These are phyloP conservation scores for Talaromyces ruber DNA, from an alignment of 495 filamentous ascomycete species.

Conservation along the genomic window DNA sequence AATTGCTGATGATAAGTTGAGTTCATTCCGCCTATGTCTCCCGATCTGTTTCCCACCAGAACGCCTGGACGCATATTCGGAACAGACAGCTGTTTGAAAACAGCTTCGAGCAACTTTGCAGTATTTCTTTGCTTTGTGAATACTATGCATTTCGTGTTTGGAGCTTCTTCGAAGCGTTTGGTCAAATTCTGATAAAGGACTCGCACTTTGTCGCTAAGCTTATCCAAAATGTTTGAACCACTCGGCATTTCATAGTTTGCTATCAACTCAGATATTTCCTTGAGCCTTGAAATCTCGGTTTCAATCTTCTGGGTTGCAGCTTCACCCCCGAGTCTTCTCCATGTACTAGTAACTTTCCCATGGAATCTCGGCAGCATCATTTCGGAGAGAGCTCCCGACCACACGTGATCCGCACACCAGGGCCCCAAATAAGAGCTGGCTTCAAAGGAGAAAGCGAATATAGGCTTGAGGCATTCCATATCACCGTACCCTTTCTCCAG, in stretches of 20 bases:
- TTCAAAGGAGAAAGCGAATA: constrained; percentile 48
- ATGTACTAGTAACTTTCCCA: constrained; percentile 41
- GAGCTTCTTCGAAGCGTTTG: constrained; percentile 45
- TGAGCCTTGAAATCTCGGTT: constrained; percentile 43
- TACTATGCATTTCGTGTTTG: constrained; percentile 70
- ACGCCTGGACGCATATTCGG: constrained; percentile 54
- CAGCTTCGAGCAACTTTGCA: constrained; percentile 58
- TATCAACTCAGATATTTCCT: constrained; percentile 51
- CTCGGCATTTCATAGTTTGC: constrained; percentile 36
- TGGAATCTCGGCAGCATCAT: constrained; percentile 57
- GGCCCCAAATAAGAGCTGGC: constrained; percentile 63
- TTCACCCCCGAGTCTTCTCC: neutral
- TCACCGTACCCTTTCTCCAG: constrained; percentile 50
- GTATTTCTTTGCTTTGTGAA: constrained; percentile 78
- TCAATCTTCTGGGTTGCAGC: constrained; percentile 11
- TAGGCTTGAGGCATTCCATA: constrained; percentile 45
- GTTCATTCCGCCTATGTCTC: constrained; percentile 43
- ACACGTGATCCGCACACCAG: constrained; percentile 83
- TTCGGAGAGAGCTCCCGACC: constrained; percentile 62
- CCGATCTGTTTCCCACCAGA: constrained; percentile 51
- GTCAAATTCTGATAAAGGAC: constrained; percentile 49
- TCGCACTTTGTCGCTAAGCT: constrained; percentile 67
- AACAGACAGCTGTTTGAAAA: constrained; percentile 51
- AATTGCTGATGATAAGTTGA: constrained; percentile 69
- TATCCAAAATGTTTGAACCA: constrained; percentile 15